Base-by-base conservation (phyloP, 1,284 basidiomycete genomes). In the Ustilago nuda region DNA sequence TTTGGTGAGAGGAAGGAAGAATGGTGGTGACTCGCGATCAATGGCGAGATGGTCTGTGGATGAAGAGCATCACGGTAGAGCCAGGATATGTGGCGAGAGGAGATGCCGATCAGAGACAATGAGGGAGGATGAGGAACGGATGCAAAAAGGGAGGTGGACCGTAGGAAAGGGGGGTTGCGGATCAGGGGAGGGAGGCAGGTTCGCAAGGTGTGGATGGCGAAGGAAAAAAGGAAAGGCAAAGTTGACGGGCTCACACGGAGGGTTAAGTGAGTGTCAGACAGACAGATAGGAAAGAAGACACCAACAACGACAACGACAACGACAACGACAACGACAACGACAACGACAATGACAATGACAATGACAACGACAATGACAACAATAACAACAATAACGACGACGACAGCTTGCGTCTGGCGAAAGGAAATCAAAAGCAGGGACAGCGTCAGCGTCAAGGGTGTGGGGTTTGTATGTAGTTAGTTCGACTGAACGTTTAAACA, bases 61-160 rank as follows among this genome's bases (percentile, higher is more conserved):
- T 1, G 35, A 23, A 37, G 41, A 58, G 45, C 60, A 68, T 68
- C 36, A 53, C 56, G 56, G 33, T 52, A 43, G 39, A 36, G 17
- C 50, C 45, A 33, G 45, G 45, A 45, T 56, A 50, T 37, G 35
- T 50, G 53, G 53, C 61, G 35, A 27, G 50, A 56, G 11, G 53
- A 13, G 32, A 61, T 52, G 58, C 50, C 43, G 48, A 52, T 59
- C 46, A 13, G 19, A 33, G 56, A 48, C 39, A 48, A 52, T 27
- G 33, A 17, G 19, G 37, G 11, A 45, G 43, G 43, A 45, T 17
- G 43, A 45, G 43, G 4, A 45, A 45, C 43, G 43, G 4, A 19
- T 45, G n/a, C 43, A 45, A 45, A 27, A 27, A 27, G 23, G 23
- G 57, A 23, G 13, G 3, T 64, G 41, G 51, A n/a, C 30, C 33